These are phyloP conservation scores for Calonectria pseudoturangicola DNA, from an alignment of 2,329 filamentous ascomycete genomes.

Conservation along the genomic window DNA sequence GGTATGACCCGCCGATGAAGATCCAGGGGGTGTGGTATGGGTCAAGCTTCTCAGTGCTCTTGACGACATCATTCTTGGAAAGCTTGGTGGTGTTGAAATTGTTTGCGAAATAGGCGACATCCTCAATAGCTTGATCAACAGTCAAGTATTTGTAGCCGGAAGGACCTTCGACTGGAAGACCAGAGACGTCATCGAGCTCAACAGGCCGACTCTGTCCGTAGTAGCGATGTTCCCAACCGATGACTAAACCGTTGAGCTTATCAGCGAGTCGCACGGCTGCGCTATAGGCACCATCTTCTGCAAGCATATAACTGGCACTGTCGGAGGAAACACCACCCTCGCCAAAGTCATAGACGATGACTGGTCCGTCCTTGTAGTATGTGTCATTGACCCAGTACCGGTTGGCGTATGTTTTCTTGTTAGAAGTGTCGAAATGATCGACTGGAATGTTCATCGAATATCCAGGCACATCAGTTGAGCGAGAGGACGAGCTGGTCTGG, in stretches of 20 bases:
- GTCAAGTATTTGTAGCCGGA: slow-evolving; percentile 51
- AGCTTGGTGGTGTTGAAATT: slow-evolving; percentile 59
- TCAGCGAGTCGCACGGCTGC: slow-evolving; percentile 47
- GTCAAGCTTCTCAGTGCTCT: slow-evolving; percentile 55
- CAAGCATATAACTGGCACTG: slow-evolving; percentile 29
- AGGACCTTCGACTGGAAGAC: slow-evolving; percentile 36
- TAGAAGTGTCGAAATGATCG: slow-evolving; percentile 49
- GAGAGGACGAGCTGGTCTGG: neutral
- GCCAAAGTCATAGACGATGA: slow-evolving; percentile 52
- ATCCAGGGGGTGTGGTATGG: slow-evolving; percentile 71
- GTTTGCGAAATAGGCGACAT: slow-evolving; percentile 56
- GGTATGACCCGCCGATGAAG: slow-evolving; percentile 70
- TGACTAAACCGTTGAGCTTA: slow-evolving; percentile 47
- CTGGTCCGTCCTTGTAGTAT: slow-evolving; percentile 51
- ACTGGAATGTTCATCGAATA: slow-evolving; percentile 44
- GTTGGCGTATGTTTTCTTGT: slow-evolving; percentile 46
- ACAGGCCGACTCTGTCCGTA: slow-evolving; percentile 52
- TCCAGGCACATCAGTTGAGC: slow-evolving; percentile 26
- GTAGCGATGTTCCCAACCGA: slow-evolving; percentile 54
- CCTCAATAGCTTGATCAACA: slow-evolving; percentile 54
- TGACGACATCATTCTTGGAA: slow-evolving; percentile 62
- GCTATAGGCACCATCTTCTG: slow-evolving; percentile 34
- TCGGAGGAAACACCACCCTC: slow-evolving; percentile 40
- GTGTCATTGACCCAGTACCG: slow-evolving; percentile 52
- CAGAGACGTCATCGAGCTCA: slow-evolving; percentile 40